Evolutionary conservation across 148 eudicot genomes (phyloP).

Genomic region (Chenopodium suecicum): DNA sequence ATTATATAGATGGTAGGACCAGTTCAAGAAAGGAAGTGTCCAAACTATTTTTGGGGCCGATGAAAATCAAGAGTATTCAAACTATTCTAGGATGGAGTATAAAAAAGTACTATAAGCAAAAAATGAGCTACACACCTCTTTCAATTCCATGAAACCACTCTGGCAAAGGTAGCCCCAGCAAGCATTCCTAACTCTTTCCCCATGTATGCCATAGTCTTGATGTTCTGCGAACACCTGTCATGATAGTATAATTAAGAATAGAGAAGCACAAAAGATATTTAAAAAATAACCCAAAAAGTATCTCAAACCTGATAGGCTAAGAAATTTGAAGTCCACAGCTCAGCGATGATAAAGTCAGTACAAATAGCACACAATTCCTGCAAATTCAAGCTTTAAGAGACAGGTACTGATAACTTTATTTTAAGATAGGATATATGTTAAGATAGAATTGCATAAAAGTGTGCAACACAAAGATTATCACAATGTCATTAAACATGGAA

Average conservation of each 20-base stretch:
- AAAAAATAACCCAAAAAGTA: constrained; percentile 19
- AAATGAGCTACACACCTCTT: constrained; percentile 58
- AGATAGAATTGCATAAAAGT: background rate
- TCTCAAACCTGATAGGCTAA: constrained; percentile 80
- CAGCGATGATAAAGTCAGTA: constrained; percentile 94
- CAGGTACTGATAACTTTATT: background rate
- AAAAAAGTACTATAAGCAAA: background rate
- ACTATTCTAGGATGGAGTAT: no score
- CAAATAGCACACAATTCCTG: constrained; percentile 97
- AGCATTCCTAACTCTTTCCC: constrained; percentile 96
- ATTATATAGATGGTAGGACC: no score
- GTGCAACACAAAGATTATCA: background rate
- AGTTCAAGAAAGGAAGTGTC: no score
- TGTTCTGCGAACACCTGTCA: constrained; percentile 87
- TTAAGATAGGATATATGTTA: background rate
- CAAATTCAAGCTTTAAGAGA: constrained; percentile 30
- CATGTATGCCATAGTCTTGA: constrained; percentile 96
- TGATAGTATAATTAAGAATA: background rate
- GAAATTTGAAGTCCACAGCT: constrained; percentile 97
- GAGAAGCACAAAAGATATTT: constrained; percentile 15
- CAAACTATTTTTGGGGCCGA: no score
- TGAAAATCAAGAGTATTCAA: no score
- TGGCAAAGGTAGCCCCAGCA: constrained; percentile 99
- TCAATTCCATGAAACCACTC: constrained; percentile 89
- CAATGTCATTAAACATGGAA: background rate